These are phyloP conservation scores for Candida pseudocylindracea DNA, from an alignment of 1,139 yeast genomes.

Conservation along the genomic window DNA sequence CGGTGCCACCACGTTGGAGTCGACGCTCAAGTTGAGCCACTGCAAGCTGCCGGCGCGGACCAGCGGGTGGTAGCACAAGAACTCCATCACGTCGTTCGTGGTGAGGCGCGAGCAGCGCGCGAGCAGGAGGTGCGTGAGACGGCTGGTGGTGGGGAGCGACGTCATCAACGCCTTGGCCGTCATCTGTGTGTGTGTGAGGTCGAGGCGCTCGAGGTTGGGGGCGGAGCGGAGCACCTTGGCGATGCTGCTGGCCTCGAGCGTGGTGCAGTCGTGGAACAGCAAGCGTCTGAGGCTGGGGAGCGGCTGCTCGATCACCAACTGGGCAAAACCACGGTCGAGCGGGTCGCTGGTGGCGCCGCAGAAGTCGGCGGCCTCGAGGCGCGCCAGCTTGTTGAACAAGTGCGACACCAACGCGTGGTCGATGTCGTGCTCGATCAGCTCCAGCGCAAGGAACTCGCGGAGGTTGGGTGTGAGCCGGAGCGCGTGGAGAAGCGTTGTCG, in stretches of 20 bases:
- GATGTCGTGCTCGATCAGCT: slow-evolving; percentile 71
- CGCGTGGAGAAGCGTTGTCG: slow-evolving; percentile 42
- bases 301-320: slow-evolving; percentile 7
- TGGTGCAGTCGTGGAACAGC: slow-evolving; percentile 69
- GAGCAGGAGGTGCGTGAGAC: slow-evolving; percentile 56
- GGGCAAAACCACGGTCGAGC: slow-evolving; percentile 41
- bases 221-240: slow-evolving; percentile 34
- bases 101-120: slow-evolving; percentile 62
- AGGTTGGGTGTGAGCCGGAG: slow-evolving; percentile 43
- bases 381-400: slow-evolving; percentile 35
- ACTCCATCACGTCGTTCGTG: slow-evolving; percentile 50
- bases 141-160: slow-evolving; percentile 25
- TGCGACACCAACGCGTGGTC: slow-evolving; percentile 34
- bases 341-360: slow-evolving; percentile 64
- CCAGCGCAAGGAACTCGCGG: slow-evolving; percentile 62
- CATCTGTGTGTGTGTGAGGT: slow-evolving; percentile 64
- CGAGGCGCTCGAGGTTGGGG: slow-evolving; percentile 42
- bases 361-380: slow-evolving; percentile 56
- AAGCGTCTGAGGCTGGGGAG: slow-evolving; percentile 6
- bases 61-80: slow-evolving; percentile 55
- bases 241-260: slow-evolving; percentile 34
- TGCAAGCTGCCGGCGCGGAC: slow-evolving; percentile 29
- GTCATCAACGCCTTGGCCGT: slow-evolving; percentile 28
- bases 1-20: slow-evolving; percentile 42
- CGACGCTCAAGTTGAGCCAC: slow-evolving; percentile 66